Base-by-base conservation (phyloP, 2,329 filamentous ascomycete species). In the Beauveria asiatica region DNA sequence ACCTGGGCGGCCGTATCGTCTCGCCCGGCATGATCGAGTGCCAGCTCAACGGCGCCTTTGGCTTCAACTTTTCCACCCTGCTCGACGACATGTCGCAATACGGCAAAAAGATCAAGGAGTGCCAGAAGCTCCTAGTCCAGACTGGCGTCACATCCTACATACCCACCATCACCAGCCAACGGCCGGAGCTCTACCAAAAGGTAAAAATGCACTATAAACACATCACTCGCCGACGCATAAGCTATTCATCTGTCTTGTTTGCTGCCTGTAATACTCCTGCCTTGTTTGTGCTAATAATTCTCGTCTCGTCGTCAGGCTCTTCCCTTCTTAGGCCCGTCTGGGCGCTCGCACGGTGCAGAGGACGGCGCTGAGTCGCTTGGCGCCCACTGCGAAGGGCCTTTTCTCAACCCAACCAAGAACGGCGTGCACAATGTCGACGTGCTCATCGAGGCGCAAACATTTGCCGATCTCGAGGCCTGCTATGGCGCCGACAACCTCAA, bases 1-100 rank as follows among this genome's bases (percentile, higher is more conserved):
- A 97, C 68, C 84, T 97, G 1, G 83, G 85, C 56, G 90, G 91
- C 61, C 90, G 90, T 67, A 93, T 96, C 65, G 72, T 97, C 21
- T 85, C 89, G 0, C 91, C 92, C 0, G 92, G 92, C 27, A 81
- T 97, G 69, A 94, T 97, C 67, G 92, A 97, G 65, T 88, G 88
- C 57, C 92, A 97, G 73, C 85, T 97, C 66, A 97, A 97, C 69
- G 92, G 92, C 52, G 92, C 89, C 10, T 93, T 92, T 68, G 92
- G 92, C 60, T 95, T 96, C 78, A 93, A 96, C 76, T 96, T 95
- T 72, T 94, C 90, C 3, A 84, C 85, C 1, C 79, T 91, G 10
- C 84, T 89, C n/a, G 80, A 86, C 17, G 83, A 88, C 67, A 84
- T 82, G 73, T 75, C 79, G 33, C 79, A 82, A 56, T 96, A 95